phyloP scores from a whole-genome alignment of 2,329 filamentous ascomycete species.

The Helicocarpus griseus region DNA sequence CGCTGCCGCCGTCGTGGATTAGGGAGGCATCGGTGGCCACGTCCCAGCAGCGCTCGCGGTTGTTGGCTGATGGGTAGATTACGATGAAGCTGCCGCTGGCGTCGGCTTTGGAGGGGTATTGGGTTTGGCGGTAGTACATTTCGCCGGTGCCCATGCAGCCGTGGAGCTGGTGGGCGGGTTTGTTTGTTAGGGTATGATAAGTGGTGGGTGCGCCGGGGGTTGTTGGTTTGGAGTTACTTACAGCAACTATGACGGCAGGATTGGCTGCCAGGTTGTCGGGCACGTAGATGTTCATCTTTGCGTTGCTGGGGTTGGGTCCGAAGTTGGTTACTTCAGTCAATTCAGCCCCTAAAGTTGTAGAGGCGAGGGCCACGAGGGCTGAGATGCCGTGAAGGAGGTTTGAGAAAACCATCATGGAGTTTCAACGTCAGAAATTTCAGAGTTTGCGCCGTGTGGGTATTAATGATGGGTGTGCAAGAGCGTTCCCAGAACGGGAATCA shows the following conservation, averaged over 20 bases:
- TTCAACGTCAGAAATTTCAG: too few species aligned
- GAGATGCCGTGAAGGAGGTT: neutral
- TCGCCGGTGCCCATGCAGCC: conserved; percentile 35
- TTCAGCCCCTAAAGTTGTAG: neutral
- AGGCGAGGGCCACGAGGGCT: neutral
- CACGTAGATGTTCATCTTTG: conserved; percentile 43
- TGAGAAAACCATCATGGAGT: neutral
- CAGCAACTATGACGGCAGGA: conserved; percentile 44
- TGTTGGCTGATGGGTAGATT: conserved; percentile 45
- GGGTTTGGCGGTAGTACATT: conserved; percentile 39
- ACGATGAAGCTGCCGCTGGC: conserved; percentile 26
- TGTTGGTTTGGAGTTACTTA: conserved; percentile 13
- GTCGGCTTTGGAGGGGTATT: conserved; percentile 45
- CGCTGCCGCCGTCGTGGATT: conserved; percentile 47
- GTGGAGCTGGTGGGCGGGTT: conserved; percentile 24
- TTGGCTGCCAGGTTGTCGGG: conserved; percentile 31
- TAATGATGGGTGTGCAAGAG: neutral
- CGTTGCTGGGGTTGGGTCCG: conserved; percentile 38
- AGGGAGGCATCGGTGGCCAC: conserved; percentile 42
- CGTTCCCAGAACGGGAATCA: neutral
- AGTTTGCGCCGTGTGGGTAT: neutral
- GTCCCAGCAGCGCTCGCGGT: conserved; percentile 47
- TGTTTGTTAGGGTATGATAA: neutral
- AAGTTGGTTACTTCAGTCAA: conserved; percentile 27
- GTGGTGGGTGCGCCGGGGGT: neutral